These are phyloP conservation scores for Sanghuangporus baumii DNA, from an alignment of 1,284 basidiomycete genomes.

Conservation along the genomic window DNA sequence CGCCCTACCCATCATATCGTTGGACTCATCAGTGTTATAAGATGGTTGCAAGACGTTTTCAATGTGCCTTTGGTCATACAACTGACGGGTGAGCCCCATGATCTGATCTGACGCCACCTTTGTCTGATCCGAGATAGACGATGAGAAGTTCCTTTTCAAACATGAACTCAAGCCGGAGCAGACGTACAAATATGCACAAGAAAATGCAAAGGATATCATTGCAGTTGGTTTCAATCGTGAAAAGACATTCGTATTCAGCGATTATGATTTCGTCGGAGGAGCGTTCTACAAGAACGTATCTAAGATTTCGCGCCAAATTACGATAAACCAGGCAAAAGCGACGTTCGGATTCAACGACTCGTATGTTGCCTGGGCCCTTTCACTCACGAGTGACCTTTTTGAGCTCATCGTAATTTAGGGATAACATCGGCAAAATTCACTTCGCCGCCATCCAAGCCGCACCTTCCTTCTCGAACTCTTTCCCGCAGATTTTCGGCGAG, in stretches of 20 bases:
- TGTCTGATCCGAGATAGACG: conserved; percentile 52
- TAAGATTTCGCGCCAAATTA: conserved; percentile 89
- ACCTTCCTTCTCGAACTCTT: conserved; percentile 96
- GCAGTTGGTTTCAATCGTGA: conserved; percentile 90
- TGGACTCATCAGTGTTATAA: conserved; percentile 26
- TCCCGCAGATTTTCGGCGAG: conserved; percentile 95
- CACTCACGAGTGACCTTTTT: background rate
- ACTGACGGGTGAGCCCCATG: conserved; percentile 64
- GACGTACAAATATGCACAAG: conserved; percentile 76
- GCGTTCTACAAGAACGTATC: conserved; percentile 94
- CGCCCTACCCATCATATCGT: background rate
- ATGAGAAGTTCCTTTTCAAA: conserved; percentile 99
- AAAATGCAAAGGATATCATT: conserved; percentile 94
- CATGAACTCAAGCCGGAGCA: conserved; percentile 90
- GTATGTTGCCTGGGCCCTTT: conserved; percentile 42
- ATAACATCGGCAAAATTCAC: conserved; percentile 98
- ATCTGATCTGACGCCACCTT: background rate
- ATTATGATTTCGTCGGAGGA: conserved; percentile 87
- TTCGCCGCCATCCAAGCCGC: conserved; percentile 97
- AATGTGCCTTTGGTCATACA: conserved; percentile 93
- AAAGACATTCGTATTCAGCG: conserved; percentile 96
- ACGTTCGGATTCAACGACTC: conserved; percentile 96
- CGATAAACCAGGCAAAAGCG: conserved; percentile 89
- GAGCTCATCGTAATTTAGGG: conserved; percentile 42
- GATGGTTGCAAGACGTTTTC: conserved; percentile 97